A percentile compares a stretch with the other conserved stretches of the same genome.
These are phyloP conservation scores for Avena insularis DNA, from an alignment of 176 grass and related monocot species.

Conservation along the genomic window DNA sequence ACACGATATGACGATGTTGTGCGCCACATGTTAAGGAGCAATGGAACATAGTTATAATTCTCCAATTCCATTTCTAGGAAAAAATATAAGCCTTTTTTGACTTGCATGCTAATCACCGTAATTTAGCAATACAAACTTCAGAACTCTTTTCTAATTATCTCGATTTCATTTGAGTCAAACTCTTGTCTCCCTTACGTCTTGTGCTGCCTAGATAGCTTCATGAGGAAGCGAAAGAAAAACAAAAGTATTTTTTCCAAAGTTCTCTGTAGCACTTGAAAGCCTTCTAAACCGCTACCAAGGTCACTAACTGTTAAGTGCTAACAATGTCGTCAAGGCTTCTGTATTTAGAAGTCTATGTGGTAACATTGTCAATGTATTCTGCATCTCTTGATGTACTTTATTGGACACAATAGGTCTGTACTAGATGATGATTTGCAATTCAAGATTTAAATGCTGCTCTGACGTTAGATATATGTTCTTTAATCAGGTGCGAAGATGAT, in stretches of 20 bases:
- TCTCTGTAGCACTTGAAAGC: not conserved
- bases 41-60: not conserved
- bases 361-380: conserved; percentile 14
- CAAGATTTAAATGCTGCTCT: conserved; percentile 8
- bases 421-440: not conserved
- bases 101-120: not conserved
- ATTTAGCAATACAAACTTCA: not conserved
- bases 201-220: not conserved
- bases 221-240: not conserved
- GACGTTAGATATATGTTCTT: not conserved
- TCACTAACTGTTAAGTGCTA: not conserved
- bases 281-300: not conserved
- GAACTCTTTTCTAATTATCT: not conserved
- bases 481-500: conserved; percentile 86
- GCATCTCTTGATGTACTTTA: conserved; percentile 22
- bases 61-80: not conserved
- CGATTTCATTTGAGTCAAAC: not conserved
- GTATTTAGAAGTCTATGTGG: not conserved
- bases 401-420: not conserved
- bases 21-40: not conserved
- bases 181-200: not conserved
- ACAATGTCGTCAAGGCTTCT: not conserved
- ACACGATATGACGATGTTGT: not conserved
- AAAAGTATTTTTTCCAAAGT: not conserved
- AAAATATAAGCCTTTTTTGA: not conserved